Conservation (phyloP, 805 yeast genomes). For the Spathaspora sp. region DNA sequence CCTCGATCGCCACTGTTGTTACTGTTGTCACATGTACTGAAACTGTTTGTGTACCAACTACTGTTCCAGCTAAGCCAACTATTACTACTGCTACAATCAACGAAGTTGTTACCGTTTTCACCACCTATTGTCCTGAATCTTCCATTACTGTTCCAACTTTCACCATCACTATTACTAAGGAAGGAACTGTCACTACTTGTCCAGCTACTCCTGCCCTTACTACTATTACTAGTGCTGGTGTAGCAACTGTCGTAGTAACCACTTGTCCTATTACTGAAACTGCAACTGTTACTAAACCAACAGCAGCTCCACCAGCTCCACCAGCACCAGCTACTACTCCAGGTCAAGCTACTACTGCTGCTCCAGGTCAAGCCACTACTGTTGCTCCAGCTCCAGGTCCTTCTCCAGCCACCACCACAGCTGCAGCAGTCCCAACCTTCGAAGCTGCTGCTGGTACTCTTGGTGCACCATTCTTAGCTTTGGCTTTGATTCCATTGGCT, state of each 20-base stretch:
- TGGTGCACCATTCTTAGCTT: conserved; percentile 23
- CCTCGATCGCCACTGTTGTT: conserved; percentile 12
- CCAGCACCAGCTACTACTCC: conserved; percentile 2
- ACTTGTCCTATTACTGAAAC: conserved; percentile 8
- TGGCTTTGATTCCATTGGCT: conserved; percentile 31
- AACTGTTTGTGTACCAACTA: conserved; percentile 24
- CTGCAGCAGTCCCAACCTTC: conserved; percentile 14
- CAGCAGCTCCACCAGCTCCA: conserved; percentile 8
- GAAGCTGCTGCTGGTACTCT: conserved; percentile 20
- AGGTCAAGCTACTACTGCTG: conserved; percentile 1
- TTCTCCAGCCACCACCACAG: conserved; percentile 6
- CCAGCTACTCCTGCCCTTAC: conserved; percentile 22
- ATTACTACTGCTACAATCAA: conserved; percentile 23
- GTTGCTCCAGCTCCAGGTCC: conserved; percentile 6
- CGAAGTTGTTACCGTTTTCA: conserved; percentile 26
- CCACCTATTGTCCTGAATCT: conserved; percentile 35
- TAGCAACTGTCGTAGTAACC: conserved; percentile 4
- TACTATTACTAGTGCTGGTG: conserved; percentile 15
- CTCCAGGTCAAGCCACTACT: conserved; percentile 3
- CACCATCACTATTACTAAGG: conserved; percentile 30
- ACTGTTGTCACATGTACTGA: conserved; percentile 29
- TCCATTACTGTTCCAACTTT: conserved; percentile 20
- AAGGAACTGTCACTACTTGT: conserved; percentile 25
- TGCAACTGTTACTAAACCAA: conserved; percentile 5
- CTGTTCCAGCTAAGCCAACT: conserved; percentile 27